phyloP scores from a whole-genome alignment of 116 monocot species.

The Papilionanthe hybrid region DNA sequence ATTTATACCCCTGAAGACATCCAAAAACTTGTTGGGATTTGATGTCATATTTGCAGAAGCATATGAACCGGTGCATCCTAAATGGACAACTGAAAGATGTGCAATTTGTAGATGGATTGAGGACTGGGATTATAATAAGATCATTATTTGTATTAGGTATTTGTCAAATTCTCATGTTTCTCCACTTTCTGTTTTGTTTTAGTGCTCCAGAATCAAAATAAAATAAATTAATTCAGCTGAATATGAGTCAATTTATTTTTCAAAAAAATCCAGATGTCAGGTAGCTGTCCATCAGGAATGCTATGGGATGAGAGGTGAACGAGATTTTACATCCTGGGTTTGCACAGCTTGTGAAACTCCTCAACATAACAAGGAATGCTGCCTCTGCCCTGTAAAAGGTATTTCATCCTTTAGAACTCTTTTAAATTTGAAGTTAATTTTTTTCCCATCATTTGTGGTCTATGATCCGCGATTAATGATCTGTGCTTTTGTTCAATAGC shows the following conservation, averaged over 20 bases:
- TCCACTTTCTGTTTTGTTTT: not conserved
- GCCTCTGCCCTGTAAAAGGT: constrained; percentile 95
- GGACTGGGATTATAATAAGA: constrained; percentile 98
- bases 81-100: constrained; percentile 95
- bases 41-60: constrained; percentile 32
- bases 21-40: not conserved
- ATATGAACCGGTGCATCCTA: constrained; percentile 67
- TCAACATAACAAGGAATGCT: constrained; percentile 50
- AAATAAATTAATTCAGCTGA: not conserved
- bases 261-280: constrained; percentile 68
- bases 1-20: not conserved
- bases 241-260: not conserved
- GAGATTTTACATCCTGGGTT: constrained; percentile 84
- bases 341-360: constrained; percentile 91
- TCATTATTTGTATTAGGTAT: constrained; percentile 95
- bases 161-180: not conserved
- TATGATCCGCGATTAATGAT: not conserved
- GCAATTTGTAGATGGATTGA: constrained; percentile 96
- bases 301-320: constrained; percentile 67
- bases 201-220: not conserved
- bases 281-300: constrained; percentile 99
- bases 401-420: not conserved
- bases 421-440: not conserved
- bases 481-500: no score
- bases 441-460: not conserved